phyloP scores from a whole-genome alignment of 129 eudicot genomes.

The Artemisia annua region DNA sequence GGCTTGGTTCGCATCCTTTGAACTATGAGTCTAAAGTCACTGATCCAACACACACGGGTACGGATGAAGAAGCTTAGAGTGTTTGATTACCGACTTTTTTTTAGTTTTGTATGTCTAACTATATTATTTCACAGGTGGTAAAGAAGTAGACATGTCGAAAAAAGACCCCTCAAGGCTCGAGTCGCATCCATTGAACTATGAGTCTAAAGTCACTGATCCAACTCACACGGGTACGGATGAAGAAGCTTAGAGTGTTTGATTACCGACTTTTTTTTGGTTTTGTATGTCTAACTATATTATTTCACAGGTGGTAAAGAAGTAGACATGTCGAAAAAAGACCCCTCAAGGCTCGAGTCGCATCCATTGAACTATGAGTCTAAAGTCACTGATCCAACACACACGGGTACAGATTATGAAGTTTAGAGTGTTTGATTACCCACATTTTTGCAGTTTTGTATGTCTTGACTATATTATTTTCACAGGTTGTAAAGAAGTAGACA shows the following conservation, averaged over 20 bases:
- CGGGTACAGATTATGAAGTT: slow-evolving; percentile 22
- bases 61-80: neutral
- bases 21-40: slow-evolving; percentile 53
- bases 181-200: slow-evolving; percentile 42
- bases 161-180: too few species aligned
- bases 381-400: too few species aligned
- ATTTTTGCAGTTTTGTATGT: neutral
- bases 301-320: slow-evolving; percentile 50
- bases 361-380: too few species aligned
- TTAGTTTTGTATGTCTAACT: too few species aligned
- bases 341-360: too few species aligned
- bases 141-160: slow-evolving; percentile 43
- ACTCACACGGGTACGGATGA: slow-evolving; percentile 38
- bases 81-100: neutral
- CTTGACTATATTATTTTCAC: neutral
- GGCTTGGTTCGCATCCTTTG: slow-evolving; percentile 25
- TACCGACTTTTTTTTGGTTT: neutral
- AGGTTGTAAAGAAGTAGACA: slow-evolving; percentile 47
- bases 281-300: neutral
- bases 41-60: slow-evolving; percentile 56
- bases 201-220: slow-evolving; percentile 55
- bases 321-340: slow-evolving; percentile 21
- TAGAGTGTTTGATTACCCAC: neutral
- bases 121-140: slow-evolving; percentile 32
- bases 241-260: neutral